A percentile compares a stretch with the other conserved stretches of the same genome.
phyloP scores from a whole-genome alignment of 805 yeast species.

The Metschnikowia arizonensis region DNA sequence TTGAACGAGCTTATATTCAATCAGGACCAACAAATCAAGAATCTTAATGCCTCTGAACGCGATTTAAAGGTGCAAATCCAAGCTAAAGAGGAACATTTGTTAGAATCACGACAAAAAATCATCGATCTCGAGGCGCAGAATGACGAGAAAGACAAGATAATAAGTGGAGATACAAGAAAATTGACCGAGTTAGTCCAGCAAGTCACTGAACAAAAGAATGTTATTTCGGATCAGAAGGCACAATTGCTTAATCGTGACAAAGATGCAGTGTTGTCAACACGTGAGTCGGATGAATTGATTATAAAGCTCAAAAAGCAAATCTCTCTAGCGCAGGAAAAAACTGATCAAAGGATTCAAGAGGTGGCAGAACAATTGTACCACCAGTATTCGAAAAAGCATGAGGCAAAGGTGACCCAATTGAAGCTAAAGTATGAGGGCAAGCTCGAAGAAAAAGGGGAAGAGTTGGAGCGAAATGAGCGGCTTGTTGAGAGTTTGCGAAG shows the following conservation, averaged over 20 bases:
- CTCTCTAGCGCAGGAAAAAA: slow-evolving; percentile 41
- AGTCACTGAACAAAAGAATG: slow-evolving; percentile 19
- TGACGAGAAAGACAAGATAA: slow-evolving; percentile 28
- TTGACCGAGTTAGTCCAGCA: slow-evolving; percentile 28
- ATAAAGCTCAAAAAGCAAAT: slow-evolving; percentile 23
- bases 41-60: neutral
- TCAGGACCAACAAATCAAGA: neutral
- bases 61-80: slow-evolving; percentile 6
- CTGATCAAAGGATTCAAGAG: slow-evolving; percentile 53
- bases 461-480: slow-evolving; percentile 40
- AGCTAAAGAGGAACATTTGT: slow-evolving; percentile 7
- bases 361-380: slow-evolving; percentile 67
- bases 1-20: slow-evolving; percentile 4
- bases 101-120: slow-evolving; percentile 17
- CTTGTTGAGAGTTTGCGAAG: slow-evolving; percentile 44
- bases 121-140: slow-evolving; percentile 29
- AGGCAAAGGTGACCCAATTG: slow-evolving; percentile 60
- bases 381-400: slow-evolving; percentile 75
- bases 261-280: slow-evolving; percentile 5
- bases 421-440: slow-evolving; percentile 25
- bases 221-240: slow-evolving; percentile 9
- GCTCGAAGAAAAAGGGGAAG: slow-evolving; percentile 42
- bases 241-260: neutral
- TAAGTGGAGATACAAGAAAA: slow-evolving; percentile 29
- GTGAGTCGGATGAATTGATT: slow-evolving; percentile 18